Evolutionary conservation across 164 flowering plant genomes (phyloP).

Genomic region (Nelumbo lutea): DNA sequence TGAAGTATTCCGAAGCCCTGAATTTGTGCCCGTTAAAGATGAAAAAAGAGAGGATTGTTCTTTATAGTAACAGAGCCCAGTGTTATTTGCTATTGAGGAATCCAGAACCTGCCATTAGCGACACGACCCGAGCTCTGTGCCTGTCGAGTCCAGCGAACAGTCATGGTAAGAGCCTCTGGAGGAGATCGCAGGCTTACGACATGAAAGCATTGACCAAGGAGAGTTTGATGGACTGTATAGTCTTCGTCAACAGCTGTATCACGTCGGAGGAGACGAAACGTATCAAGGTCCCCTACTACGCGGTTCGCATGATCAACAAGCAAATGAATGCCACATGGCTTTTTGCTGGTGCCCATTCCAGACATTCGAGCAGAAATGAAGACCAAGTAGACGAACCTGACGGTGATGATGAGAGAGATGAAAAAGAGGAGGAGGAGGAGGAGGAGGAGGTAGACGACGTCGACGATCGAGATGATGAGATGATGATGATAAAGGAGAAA

Average conservation of each 20-base stretch:
- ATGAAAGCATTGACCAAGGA: constrained; percentile 71
- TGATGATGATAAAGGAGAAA: constrained; percentile 20
- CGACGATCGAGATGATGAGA: constrained; percentile 2
- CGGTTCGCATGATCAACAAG: constrained; percentile 65
- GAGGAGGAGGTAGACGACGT: not conserved
- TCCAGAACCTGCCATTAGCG: constrained; percentile 50
- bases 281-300: constrained; percentile 55
- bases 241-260: constrained; percentile 49
- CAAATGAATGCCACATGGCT: constrained; percentile 82
- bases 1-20: constrained; percentile 51
- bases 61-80: constrained; percentile 78
- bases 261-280: constrained; percentile 13
- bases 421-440: not conserved
- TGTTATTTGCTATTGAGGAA: constrained; percentile 49
- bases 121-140: constrained; percentile 68
- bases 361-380: not conserved
- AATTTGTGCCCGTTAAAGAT: constrained; percentile 48
- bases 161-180: constrained; percentile 76
- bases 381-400: constrained; percentile 8
- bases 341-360: constrained; percentile 31
- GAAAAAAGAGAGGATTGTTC: constrained; percentile 59
- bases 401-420: constrained; percentile 1
- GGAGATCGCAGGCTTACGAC: constrained; percentile 84
- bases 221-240: constrained; percentile 73
- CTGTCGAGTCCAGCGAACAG: constrained; percentile 49